phyloP scores from a whole-genome alignment of 495 filamentous ascomycete species.

The Penicillium herquei region DNA sequence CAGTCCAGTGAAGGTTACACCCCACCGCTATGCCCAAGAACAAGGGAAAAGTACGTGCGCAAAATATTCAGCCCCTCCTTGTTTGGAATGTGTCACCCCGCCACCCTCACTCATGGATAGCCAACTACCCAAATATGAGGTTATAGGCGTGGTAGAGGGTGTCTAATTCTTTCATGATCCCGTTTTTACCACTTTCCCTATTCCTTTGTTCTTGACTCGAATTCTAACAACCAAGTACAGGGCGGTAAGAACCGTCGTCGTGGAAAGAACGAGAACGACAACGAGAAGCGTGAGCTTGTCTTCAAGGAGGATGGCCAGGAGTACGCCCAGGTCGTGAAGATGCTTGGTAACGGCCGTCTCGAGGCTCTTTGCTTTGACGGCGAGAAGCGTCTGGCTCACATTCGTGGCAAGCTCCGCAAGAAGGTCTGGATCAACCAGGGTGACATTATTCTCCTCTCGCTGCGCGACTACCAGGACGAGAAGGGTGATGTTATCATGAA shows the following conservation, averaged over 20 bases:
- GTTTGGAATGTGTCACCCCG: constrained; percentile 28
- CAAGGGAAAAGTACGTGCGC: constrained; percentile 83
- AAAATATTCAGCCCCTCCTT: constrained; percentile 30
- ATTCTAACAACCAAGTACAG: constrained; percentile 48
- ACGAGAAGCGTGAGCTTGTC: constrained; percentile 96
- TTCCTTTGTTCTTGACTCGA: background rate
- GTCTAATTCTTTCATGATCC: background rate
- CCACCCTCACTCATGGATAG: constrained; percentile 16
- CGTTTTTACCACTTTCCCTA: background rate
- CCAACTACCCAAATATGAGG: background rate
- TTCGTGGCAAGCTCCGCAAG: constrained; percentile 89
- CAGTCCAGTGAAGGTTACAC: constrained; percentile 27
- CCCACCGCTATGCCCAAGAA: constrained; percentile 86
- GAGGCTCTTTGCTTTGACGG: constrained; percentile 98
- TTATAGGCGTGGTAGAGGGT: background rate
- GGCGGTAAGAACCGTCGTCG: constrained; percentile 98
- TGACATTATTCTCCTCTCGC: constrained; percentile 95
- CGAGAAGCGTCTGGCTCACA: constrained; percentile 56
- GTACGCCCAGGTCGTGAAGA: constrained; percentile 98
- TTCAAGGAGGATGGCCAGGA: constrained; percentile 99
- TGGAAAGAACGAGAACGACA: constrained; percentile 99
- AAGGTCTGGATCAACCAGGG: constrained; percentile 99
- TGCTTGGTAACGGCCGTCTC: constrained; percentile 96
- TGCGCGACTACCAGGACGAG: constrained; percentile 98
- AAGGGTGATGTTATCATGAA: constrained; percentile 99